Evolutionary conservation across 2,329 filamentous ascomycete species (phyloP), one percentile per base, ranked within the genome.

Genomic region (Didymella keratinophila): DNA sequence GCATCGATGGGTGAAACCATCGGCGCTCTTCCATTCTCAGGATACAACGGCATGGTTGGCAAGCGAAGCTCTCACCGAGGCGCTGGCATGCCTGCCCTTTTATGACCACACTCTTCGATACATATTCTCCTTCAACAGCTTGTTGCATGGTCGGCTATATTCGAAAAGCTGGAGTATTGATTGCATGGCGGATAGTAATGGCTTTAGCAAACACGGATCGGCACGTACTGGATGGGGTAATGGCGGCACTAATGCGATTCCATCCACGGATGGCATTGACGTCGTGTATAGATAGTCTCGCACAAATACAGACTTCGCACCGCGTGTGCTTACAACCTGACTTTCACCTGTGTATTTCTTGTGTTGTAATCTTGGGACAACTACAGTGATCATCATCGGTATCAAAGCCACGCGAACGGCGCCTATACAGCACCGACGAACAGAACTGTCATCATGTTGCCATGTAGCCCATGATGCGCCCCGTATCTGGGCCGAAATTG

Each of bases 211-310:
- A 52, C 37, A 50, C 48, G 56, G 52, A 32, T 52, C 27, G 37
- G 53, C 43, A 39, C 34, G 56, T 25, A 37, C 43, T 32, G 27
- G 41, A 36, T 42, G 20, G 42, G 45, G 47, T 57, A 51, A 58
- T 58, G 60, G 58, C 52, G 62, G 39, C 59, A 56, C 50, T 62
- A 65, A 63, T 64, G 61, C 57, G 46, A 54, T 39, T 20, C 36
- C 54, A 50, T 45, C 43, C 44, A 50, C 25, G 60, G 59, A 39
- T 55, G 52, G 49, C 61, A 61, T 63, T 46, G 50, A 36, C 34
- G 53, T 56, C 60, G 50, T 61, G 64, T 66, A 65, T 66, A 66
- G 60, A 68, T 64, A 65, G 65, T 56, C 28, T 59, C 53, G 57
- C 53, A 52, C 30, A 53, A 60, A 62, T 52, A 55, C 54, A 53